Evolutionary conservation across 805 yeast genomes (phyloP).

Genomic region (Lachancea nothofagi): DNA sequence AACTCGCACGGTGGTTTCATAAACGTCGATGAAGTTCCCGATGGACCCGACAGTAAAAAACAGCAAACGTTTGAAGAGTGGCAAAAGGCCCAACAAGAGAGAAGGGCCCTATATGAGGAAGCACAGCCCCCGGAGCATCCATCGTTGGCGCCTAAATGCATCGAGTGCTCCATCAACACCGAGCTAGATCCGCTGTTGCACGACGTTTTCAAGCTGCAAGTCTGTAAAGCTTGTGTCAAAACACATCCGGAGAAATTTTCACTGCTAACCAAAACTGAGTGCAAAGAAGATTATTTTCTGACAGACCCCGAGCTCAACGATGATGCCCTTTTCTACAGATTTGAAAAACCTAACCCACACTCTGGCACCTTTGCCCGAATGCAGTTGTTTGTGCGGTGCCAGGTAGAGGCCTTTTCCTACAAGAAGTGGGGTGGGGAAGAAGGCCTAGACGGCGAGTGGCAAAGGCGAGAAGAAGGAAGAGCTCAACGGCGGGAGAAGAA

Average conservation of each 20-base stretch:
- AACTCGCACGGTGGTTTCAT: constrained; percentile 87
- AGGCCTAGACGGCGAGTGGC: constrained; percentile 88
- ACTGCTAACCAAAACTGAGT: constrained; percentile 88
- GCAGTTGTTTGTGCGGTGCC: constrained; percentile 86
- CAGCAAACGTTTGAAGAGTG: constrained; percentile 48
- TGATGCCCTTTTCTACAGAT: constrained; percentile 54
- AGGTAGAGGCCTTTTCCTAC: constrained; percentile 89
- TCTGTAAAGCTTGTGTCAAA: constrained; percentile 73
- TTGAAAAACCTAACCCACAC: constrained; percentile 93
- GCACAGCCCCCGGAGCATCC: constrained; percentile 70
- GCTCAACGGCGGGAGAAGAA: constrained; percentile 69
- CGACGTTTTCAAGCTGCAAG: constrained; percentile 65
- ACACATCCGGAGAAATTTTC: constrained; percentile 83
- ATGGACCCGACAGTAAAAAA: constrained; percentile 21
- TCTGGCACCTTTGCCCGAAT: constrained; percentile 81
- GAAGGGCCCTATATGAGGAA: constrained; percentile 48
- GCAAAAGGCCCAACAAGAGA: constrained; percentile 51
- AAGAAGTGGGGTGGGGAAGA: constrained; percentile 93
- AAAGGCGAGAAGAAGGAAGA: constrained; percentile 67
- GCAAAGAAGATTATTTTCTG: constrained; percentile 82
- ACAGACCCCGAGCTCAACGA: constrained; percentile 93
- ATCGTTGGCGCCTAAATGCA: constrained; percentile 72
- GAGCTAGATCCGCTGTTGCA: constrained; percentile 73
- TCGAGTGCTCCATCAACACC: constrained; percentile 65
- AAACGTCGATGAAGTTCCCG: constrained; percentile 35